Evolutionary conservation across 192 early-diverging fungal species (phyloP).

Genomic region (Spizellomyces sp.): DNA sequence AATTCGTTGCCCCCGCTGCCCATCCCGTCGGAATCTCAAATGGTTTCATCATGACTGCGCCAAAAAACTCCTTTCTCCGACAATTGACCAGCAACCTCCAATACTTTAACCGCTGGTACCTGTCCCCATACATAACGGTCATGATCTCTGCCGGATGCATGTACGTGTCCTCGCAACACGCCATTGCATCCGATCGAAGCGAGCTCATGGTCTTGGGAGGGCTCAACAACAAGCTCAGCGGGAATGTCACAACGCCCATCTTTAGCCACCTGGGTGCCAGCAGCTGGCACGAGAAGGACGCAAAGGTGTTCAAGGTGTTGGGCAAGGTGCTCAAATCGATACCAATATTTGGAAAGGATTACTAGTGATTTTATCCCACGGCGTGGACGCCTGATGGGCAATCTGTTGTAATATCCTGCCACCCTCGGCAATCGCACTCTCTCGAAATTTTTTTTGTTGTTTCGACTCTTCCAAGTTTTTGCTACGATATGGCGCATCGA

Average conservation of each 20-base stretch:
- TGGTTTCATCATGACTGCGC: slow-evolving; percentile 35
- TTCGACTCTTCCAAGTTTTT: too few species aligned
- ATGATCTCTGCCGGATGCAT: slow-evolving; percentile 46
- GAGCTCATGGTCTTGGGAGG: slow-evolving; percentile 33
- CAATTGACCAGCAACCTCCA: slow-evolving; percentile 30
- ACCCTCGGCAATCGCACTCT: too few species aligned
- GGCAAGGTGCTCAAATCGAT: slow-evolving; percentile 21
- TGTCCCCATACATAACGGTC: slow-evolving; percentile 40
- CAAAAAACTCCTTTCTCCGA: slow-evolving; percentile 25
- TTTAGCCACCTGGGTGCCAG: slow-evolving; percentile 32
- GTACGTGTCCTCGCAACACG: slow-evolving; percentile 35
- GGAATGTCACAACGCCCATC: slow-evolving; percentile 23
- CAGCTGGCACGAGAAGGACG: slow-evolving; percentile 33
- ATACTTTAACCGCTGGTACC: slow-evolving; percentile 26
- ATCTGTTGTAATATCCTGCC: too few species aligned
- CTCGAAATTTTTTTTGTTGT: too few species aligned
- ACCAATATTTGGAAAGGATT: background rate
- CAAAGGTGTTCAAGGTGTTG: slow-evolving; percentile 22
- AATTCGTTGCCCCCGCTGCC: slow-evolving; percentile 40
- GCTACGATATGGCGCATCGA: too few species aligned
- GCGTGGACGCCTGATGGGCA: too few species aligned
- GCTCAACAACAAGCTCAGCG: slow-evolving; percentile 19
- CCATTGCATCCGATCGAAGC: slow-evolving; percentile 7
- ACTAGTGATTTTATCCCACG: too few species aligned
- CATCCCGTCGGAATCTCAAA: slow-evolving; percentile 45